A percentile compares a stretch with the other conserved stretches of the same genome.
phyloP scores from a whole-genome alignment of 768 basidiomycete species.

The Rubroboletus satanas region DNA sequence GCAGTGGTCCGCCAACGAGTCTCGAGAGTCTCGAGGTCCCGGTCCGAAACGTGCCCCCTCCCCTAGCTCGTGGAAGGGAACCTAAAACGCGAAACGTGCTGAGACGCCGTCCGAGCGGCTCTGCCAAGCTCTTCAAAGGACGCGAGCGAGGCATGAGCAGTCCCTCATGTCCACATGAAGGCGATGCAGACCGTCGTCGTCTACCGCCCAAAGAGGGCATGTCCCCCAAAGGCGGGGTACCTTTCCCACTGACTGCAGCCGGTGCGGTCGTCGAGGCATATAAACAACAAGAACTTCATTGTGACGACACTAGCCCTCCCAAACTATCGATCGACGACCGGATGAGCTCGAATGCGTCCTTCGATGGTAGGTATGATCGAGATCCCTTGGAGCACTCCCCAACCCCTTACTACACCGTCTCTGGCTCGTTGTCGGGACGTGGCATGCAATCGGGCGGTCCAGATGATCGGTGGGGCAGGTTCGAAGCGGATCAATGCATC shows the following conservation, averaged over 20 bases:
- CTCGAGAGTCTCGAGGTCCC: slow-evolving; percentile 14
- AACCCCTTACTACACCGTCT: slow-evolving; percentile 55
- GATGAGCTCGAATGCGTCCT: slow-evolving; percentile 7
- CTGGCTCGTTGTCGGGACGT: slow-evolving; percentile 45
- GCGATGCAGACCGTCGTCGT: not conserved
- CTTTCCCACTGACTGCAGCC: slow-evolving; percentile 40
- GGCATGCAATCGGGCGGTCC: slow-evolving; percentile 43
- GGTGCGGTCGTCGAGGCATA: slow-evolving; percentile 46
- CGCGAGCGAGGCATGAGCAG: slow-evolving; percentile 14
- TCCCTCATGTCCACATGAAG: not conserved
- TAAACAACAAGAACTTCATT: slow-evolving; percentile 39
- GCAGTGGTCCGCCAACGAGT: not conserved
- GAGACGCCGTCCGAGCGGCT: slow-evolving; percentile 30
- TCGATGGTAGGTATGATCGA: slow-evolving; percentile 9
- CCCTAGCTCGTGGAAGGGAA: slow-evolving; percentile 5
- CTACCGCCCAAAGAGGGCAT: not conserved
- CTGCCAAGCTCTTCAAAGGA: slow-evolving; percentile 18
- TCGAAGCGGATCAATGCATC: slow-evolving; percentile 2
- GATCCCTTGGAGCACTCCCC: slow-evolving; percentile 15
- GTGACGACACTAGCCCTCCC: slow-evolving; percentile 9
- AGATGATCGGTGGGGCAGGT: slow-evolving; percentile 30
- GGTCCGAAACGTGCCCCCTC: not conserved
- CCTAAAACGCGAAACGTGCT: slow-evolving; percentile 29
- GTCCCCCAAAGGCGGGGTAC: not conserved
- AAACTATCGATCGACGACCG: slow-evolving; percentile 29